Conservation (phyloP, 192 early-diverging fungal genomes). For the Backusella psychrophila region DNA sequence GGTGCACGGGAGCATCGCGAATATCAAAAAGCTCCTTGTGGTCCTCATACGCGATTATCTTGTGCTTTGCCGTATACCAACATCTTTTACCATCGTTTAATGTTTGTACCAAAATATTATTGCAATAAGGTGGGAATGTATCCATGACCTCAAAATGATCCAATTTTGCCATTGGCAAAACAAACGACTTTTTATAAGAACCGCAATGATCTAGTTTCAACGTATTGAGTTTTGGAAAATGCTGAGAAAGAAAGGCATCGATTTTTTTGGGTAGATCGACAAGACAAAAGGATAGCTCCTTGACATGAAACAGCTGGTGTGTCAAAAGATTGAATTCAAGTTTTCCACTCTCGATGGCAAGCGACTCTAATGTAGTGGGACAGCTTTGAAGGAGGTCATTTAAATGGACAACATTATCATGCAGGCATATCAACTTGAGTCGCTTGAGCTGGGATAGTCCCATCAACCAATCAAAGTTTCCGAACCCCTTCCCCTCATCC, state of each 20-base stretch:
- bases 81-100: not conserved
- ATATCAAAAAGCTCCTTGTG: not conserved
- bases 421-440: not conserved
- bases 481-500: not conserved
- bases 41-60: not conserved
- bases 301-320: not conserved
- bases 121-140: not conserved
- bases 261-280: not conserved
- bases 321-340: not conserved
- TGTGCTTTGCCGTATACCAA: not conserved
- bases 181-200: not conserved
- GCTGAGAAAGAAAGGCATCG: not conserved
- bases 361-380: not conserved
- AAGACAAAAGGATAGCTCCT: not conserved
- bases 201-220: not conserved
- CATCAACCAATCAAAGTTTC: not conserved
- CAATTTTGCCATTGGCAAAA: not conserved
- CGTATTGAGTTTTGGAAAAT: not conserved
- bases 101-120: not conserved
- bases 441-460: not conserved
- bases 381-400: not conserved
- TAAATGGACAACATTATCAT: not conserved
- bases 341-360: not conserved
- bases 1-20: not conserved
- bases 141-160: not conserved